phyloP scores from a whole-genome alignment of 163 green algal genomes.

The Chlamydomonas reinhardtii region DNA sequence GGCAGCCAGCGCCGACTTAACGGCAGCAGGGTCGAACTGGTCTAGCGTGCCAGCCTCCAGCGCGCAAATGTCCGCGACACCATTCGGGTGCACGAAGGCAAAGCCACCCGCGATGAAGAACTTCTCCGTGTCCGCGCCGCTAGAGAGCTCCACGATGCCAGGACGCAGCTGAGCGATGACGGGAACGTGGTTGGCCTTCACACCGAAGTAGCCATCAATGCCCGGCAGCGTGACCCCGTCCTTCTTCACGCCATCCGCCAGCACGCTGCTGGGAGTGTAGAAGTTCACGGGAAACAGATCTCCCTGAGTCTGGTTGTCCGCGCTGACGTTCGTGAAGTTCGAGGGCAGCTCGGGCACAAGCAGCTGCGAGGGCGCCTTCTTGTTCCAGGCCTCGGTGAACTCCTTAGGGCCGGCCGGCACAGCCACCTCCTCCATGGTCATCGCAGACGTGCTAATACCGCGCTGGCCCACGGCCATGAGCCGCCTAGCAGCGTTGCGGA shows the following conservation, averaged over 20 bases:
- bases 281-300: slow-evolving; percentile 91
- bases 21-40: slow-evolving; percentile 89
- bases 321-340: slow-evolving; percentile 69
- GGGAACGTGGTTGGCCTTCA: slow-evolving; percentile 98
- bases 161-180: slow-evolving; percentile 96
- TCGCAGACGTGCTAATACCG: slow-evolving; percentile 55
- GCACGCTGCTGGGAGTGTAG: slow-evolving; percentile 72
- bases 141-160: slow-evolving; percentile 93
- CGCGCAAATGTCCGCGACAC: slow-evolving; percentile 90
- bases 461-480: slow-evolving; percentile 52
- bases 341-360: slow-evolving; percentile 72
- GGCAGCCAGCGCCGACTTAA: slow-evolving; percentile 83
- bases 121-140: slow-evolving; percentile 93
- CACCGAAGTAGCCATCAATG: slow-evolving; percentile 95
- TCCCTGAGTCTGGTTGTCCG: slow-evolving; percentile 63
- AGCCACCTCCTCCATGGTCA: slow-evolving; percentile 62
- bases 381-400: slow-evolving; percentile 65
- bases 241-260: slow-evolving; percentile 74
- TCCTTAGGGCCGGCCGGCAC: slow-evolving; percentile 67
- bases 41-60: slow-evolving; percentile 95
- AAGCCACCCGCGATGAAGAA: slow-evolving; percentile 96
- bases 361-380: slow-evolving; percentile 73
- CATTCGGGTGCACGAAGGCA: slow-evolving; percentile 98
- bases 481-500: slow-evolving; percentile 47
- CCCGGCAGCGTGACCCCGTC: slow-evolving; percentile 94